Evolutionary conservation across 2,329 filamentous ascomycete species (phyloP).

Genomic region (Geosmithia flava): DNA sequence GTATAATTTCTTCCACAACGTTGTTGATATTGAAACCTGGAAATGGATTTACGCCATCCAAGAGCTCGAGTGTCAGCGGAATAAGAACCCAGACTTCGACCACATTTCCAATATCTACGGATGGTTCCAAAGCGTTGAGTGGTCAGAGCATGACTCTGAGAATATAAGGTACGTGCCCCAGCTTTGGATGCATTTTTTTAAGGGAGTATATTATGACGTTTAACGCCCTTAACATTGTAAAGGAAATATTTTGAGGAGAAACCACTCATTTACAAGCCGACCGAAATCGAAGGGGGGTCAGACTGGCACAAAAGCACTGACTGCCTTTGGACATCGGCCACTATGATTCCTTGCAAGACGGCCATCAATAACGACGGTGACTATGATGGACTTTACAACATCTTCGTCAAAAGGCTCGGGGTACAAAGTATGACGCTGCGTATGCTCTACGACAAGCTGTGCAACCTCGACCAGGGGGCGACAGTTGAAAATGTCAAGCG

Average conservation of each 20-base stretch:
- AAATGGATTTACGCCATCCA: background rate
- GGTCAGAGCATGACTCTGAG: background rate
- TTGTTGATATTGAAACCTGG: background rate
- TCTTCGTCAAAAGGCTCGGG: constrained; percentile 10
- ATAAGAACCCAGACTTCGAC: background rate
- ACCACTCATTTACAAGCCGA: background rate
- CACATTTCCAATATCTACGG: background rate
- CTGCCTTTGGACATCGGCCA: constrained; percentile 13
- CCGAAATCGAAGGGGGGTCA: background rate
- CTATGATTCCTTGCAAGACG: constrained; percentile 7
- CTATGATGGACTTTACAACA: constrained; percentile 8
- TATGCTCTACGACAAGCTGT: constrained; percentile 1
- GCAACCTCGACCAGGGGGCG: no score
- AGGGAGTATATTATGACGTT: no score
- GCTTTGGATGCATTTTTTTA: no score
- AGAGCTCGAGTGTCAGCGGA: background rate
- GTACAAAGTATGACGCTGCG: background rate
- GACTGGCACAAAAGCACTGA: constrained; percentile 9
- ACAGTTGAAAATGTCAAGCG: background rate
- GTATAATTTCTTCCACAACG: background rate
- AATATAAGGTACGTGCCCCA: background rate
- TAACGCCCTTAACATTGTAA: no score
- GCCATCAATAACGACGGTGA: constrained; percentile 6
- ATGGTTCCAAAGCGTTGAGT: background rate
- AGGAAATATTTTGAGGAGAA: background rate